Base-by-base conservation (phyloP, 169 alveolate genomes). In the Plasmodium inui region DNA sequence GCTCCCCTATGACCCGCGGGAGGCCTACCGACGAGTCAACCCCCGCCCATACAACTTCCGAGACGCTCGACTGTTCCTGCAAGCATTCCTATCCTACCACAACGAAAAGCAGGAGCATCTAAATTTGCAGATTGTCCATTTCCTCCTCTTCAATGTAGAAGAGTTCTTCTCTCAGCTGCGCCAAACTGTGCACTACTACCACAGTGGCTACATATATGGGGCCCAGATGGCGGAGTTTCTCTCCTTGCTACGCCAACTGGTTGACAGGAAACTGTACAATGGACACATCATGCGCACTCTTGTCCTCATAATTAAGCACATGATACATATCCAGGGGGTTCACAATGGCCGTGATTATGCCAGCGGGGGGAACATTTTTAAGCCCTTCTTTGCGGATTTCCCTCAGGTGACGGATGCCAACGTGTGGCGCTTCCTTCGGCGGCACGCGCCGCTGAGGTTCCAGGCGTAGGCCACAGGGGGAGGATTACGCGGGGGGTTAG, bases 161-260 rank as follows among this genome's bases (percentile, higher is more conserved):
- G 46, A 55, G 9, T 86, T 86, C 50, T 86, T 86, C 67, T 74
- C 30, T 9, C 10, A 86, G 8, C 76, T 86, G 82, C 26, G 46
- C 26, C 28, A 12, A 71, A 39, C 55, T 76, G 61, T 26, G 61
- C 12, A 57, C 30, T 86, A 74, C 34, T 86, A 86, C 70, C 88
- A 86, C 26, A 86, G 71, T 34, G 41, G 14, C 80, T 86, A 86
- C 81, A 26, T 86, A 46, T 86, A 37, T 76, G 93, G 93, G 28
- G 14, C 19, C 2, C 70, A 86, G 37, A 86, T 86, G 80, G 61
- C 55, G 26, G 88, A 86, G 26, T 55, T 39, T 55, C 55, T 86
- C 10, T 39, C 26, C 3, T 39, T 74, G 17, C 9, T 71, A 12
- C 44, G 44, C 50, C 14, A 19, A 3, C 50, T 86, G 12, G 28